These are phyloP conservation scores for Yamadazyma nakazawae DNA, from an alignment of 805 yeast species.

Conservation along the genomic window DNA sequence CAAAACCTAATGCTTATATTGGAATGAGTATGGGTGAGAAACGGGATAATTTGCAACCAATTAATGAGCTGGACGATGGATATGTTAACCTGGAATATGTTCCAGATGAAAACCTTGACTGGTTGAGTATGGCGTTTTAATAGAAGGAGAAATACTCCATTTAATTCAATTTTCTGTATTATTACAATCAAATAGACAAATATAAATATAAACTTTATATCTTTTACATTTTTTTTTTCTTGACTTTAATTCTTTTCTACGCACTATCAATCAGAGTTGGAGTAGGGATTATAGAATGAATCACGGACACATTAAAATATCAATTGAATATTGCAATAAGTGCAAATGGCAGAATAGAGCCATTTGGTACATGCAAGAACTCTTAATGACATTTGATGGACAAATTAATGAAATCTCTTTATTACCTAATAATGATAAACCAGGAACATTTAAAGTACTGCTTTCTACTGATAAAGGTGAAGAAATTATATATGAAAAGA, in stretches of 20 bases:
- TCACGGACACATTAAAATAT: slow-evolving; percentile 22
- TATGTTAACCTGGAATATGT: slow-evolving; percentile 14
- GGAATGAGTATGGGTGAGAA: neutral
- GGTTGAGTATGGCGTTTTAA: slow-evolving; percentile 29
- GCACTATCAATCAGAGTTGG: neutral
- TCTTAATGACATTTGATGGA: slow-evolving; percentile 75
- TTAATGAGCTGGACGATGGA: slow-evolving; percentile 13
- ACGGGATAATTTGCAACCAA: slow-evolving; percentile 13
- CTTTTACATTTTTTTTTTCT: neutral
- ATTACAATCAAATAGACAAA: neutral
- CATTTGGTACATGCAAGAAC: slow-evolving; percentile 82
- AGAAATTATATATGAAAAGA: slow-evolving; percentile 47
- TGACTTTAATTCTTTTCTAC: no score
- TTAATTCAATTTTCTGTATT: slow-evolving; percentile 6
- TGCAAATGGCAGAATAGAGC: slow-evolving; percentile 91
- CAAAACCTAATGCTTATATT: neutral
- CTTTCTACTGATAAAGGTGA: slow-evolving; percentile 8
- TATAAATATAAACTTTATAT: neutral
- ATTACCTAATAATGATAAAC: slow-evolving; percentile 21
- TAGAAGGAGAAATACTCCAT: neutral
- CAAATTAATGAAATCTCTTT: slow-evolving; percentile 44
- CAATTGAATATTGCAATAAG: slow-evolving; percentile 72
- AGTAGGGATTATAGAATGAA: neutral
- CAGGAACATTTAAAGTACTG: slow-evolving; percentile 25
- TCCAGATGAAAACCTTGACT: slow-evolving; percentile 21